Base-by-base conservation (phyloP, 495 filamentous ascomycete genomes). In the Polyplosphaeria fusca region DNA sequence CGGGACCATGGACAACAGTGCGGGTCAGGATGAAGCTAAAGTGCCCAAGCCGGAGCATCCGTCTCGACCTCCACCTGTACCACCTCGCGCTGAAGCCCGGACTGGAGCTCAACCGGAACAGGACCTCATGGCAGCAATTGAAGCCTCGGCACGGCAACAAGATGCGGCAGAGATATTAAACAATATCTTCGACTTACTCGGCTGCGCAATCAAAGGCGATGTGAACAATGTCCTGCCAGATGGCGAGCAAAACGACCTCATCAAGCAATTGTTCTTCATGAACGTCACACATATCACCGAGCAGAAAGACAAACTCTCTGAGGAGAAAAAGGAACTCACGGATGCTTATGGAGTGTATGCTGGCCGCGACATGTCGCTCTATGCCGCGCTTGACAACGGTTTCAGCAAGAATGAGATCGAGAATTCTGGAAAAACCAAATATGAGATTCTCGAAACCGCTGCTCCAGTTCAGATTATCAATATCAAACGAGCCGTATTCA, bases 91-190 rank as follows among this genome's bases (percentile, higher is more conserved):
- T 18, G 49, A 62, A 23, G 13, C 55, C 5, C 28, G 44, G 4
- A 23, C 27, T 9, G 40, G 39, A 5, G 27, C 42, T 35, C 7
- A 35, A 7, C 14, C 30, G 7, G 39, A 7, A 18, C 30, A 35
- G 30, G 30, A 7, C 3, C 45, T 32, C 11, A 38, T 64, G 28
- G 64, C 39, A 28, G 44, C 19, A 25, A 46, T 61, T 16, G 82
- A 85, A 68, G 76, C 82, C 61, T 78, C 79, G 18, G 78, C 82
- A 22, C 82, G 91, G 66, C 92, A 74, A 53, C 72, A 96, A 73
- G 93, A 98, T 73, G 93, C 95, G 5, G 91, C 87, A 9, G 93
- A 98, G 69, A 91, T 95, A 32, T 91, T 96, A 68, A 89, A 89
- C 35, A 91, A 93, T 67, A 85, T 94, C 20, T 79, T 94, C 30